phyloP scores from a whole-genome alignment of 257 asterid species.

The Nicotiana attenuata region DNA sequence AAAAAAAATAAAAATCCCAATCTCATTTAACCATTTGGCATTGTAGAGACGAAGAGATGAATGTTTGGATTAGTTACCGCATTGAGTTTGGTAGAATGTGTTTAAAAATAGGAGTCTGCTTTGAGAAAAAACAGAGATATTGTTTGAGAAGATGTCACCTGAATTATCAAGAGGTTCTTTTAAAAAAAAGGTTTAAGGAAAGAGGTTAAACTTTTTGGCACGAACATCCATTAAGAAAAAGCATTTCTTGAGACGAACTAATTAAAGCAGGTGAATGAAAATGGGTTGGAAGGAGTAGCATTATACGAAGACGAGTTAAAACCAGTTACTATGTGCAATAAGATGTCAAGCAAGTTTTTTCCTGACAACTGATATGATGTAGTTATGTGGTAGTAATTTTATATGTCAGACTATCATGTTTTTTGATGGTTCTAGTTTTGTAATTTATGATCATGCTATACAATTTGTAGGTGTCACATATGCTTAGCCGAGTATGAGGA shows the following conservation, averaged over 20 bases:
- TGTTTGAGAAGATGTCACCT: not conserved
- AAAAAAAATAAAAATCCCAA: no score
- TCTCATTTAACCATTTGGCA: not conserved
- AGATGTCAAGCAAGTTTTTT: not conserved
- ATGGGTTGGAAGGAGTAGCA: not conserved
- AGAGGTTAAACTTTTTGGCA: not conserved
- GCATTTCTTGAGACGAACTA: not conserved
- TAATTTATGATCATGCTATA: not conserved
- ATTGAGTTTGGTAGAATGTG: not conserved
- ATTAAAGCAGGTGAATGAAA: not conserved
- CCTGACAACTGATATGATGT: not conserved
- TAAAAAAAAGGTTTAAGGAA: not conserved
- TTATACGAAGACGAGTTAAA: not conserved
- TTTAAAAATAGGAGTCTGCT: not conserved
- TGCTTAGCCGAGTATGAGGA: slow-evolving; percentile 88
- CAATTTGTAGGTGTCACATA: slow-evolving; percentile 67
- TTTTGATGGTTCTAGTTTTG: not conserved
- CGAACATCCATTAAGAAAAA: not conserved
- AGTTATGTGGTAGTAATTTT: not conserved
- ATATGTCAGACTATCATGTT: not conserved
- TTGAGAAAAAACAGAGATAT: not conserved
- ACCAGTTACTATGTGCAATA: not conserved
- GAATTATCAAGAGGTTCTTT: not conserved
- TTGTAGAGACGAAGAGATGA: not conserved
- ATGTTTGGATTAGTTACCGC: not conserved